Base-by-base conservation (phyloP, 495 filamentous ascomycete genomes). In the Lepraria neglecta region DNA sequence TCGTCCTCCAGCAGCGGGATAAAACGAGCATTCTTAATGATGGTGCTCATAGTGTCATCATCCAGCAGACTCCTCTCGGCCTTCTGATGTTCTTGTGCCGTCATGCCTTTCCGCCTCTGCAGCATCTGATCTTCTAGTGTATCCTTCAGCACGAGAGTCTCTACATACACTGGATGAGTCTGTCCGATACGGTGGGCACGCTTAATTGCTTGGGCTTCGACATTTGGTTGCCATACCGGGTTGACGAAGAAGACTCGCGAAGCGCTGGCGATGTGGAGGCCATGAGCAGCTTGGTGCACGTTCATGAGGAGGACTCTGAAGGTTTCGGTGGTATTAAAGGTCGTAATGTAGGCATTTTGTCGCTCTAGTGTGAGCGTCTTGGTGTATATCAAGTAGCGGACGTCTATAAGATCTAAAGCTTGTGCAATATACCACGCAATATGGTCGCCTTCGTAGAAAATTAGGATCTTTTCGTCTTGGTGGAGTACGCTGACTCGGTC, bases 181-280 rank as follows among this genome's bases (percentile, higher is more conserved):
- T 96, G 92, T 3, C 90, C 89, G 64, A 97, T 95, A 31, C 92
- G 80, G 63, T 95, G 87, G 0, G 89, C 90, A 66, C 92, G 87
- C 65, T 92, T 95, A 64, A 97, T 88, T 3, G 92, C 92, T 70
- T 97, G 92, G 4, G 88, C 90, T 68, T 96, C 89, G 9, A 96
- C 81, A 61, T 88, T 86, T 0, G 90, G 89, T 54, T 89, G 87
- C 74, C 94, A 86, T 33, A 94, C 87, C 0, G 92, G 92, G 60
- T 90, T 95, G 62, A 96, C 79, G 66, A 97, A 96, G 75, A 87
- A 95, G n/a, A 97, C 86, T 0, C 92, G 79, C 0, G 85, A 91
- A 5, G 94, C 92, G 38, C 82, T 82, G 24, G 83, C 82, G 68
- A 97, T 83, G 65, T 96, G 90, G 0, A 97, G 77, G 0, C 92